Evolutionary conservation across 768 basidiomycete species (phyloP), one percentile per base, ranked within the genome.

Genomic region (Boletus rex-veris): DNA sequence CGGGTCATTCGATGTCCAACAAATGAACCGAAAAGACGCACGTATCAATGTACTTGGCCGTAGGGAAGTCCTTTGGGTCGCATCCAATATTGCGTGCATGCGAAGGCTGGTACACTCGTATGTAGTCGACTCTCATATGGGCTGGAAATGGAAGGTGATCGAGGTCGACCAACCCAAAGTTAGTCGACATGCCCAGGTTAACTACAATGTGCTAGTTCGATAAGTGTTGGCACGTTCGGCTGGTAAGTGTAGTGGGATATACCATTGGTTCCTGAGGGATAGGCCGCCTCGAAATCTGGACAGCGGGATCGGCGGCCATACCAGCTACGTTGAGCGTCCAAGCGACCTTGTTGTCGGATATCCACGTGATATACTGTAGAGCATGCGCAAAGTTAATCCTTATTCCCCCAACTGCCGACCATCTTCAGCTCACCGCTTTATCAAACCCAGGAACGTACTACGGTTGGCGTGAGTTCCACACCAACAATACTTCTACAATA

Each of bases 261-360:
- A 90, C 88, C 90, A 94, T 90, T 21, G 93, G 93, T 67, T 97
- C 93, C 57, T 84, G 80, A 0, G 93, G 77, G 12, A 96, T 72
- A 3, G 87, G 82, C 33, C 93, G 76, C 26, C 76, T 74, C 15
- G 81, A 78, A 35, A 95, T 86, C 53, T 88, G 64, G 2, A 80
- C 81, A 33, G 63, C 61, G 5, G 75, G 31, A 66, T 95, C 85
- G 10, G 86, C 73, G 0, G 73, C 88, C 67, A 94, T 67, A 1
- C 85, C 90, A 4, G 80, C 76, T 19, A 76, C 86, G 47, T 81
- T 78, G 50, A 95, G 64, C 5, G 88, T 91, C 93, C 93, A 94
- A 9, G 85, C 73, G 24, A 78, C 64, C 59, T 82, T 74, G 66
- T 82, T 81, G 60, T 85, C 76, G 52, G 83, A 78, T 53, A 94